Evolutionary conservation across 257 asterid species (phyloP).

Genomic region (Echium plantagineum): DNA sequence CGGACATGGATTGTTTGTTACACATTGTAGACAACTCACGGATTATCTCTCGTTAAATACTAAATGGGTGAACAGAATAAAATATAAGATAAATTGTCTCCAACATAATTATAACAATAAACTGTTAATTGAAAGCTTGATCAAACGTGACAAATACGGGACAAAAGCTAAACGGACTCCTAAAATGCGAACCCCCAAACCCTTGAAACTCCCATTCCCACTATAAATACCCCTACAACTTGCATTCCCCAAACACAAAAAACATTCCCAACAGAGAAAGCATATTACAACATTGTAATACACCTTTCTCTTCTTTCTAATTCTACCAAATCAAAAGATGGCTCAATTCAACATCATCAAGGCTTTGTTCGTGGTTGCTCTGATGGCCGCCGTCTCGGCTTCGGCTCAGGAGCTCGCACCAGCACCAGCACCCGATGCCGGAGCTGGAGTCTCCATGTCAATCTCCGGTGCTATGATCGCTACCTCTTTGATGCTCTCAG

Average conservation of each 20-base stretch:
- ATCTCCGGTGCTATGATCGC: conserved; percentile 2
- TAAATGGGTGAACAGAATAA: too few species aligned
- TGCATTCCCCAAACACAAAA: too few species aligned
- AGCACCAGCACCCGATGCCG: conserved; percentile 11
- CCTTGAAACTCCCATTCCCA: neutral
- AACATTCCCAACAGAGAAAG: neutral
- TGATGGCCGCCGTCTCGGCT: neutral
- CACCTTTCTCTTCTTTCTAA: neutral
- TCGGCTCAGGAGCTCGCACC: conserved; percentile 6
- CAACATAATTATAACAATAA: too few species aligned
- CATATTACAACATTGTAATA: neutral
- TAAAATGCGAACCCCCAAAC: neutral
- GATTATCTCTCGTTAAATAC: too few species aligned
- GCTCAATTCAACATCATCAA: neutral
- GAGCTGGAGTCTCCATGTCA: conserved; percentile 8
- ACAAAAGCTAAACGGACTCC: too few species aligned
- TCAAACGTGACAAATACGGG: too few species aligned
- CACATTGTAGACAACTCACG: too few species aligned
- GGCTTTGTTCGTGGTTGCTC: neutral
- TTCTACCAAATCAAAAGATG: neutral
- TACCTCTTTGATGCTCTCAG: conserved; percentile 2
- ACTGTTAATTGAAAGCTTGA: too few species aligned
- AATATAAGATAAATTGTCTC: too few species aligned
- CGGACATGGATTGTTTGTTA: too few species aligned
- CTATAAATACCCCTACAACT: neutral